Evolutionary conservation across 345 rosid genomes (phyloP), one percentile per base, ranked within the genome.

Genomic region (Citrus medica): DNA sequence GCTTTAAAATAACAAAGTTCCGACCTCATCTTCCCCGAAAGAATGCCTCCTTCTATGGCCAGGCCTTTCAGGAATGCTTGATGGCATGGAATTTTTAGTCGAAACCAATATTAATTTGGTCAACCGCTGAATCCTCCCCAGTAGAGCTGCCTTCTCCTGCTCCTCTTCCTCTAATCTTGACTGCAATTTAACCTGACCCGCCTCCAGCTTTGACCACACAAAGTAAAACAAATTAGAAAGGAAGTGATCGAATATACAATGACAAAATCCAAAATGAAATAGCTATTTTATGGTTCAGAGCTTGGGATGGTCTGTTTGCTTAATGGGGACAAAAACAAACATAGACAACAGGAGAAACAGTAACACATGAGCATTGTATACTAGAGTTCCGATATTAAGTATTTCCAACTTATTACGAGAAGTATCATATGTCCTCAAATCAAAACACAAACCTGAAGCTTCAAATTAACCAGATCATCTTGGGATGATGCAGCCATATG

Each of bases 1-100:
- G 62, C 46, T 69, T 33, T 69, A 55, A 64, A 40, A 63, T 6
- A 73, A 71, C 19, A 75, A 32, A 70, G 58, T 32, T 60, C 73
- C 27, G 69, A 91, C 93, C 95, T 91, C 95, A 79, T 91, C 95
- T 84, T 91, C 95, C 70, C 92, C 93, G 78, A 89, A 89, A 79
- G 95, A 91, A 85, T 91, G 95, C 83, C 93, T 89, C 73, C 95
- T 80, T 70, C 87, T 81, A 77, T 88, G 82, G 60, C 85, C 83
- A 65, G 86, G 81, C 77, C 87, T 82, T 81, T 84, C 95, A 75
- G 89, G 85, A 74, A 87, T 77, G 75, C 77, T 83, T 71, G 93
- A 40, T 76, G 86, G 76, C 83, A 89, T 84, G 84, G 92, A 81
- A 85, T 87, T 89, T 82, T 89, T 89, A 25, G 95, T 87, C 13